phyloP scores from a whole-genome alignment of 192 early-diverging fungal species.

The Globomyces pollinis-pini region DNA sequence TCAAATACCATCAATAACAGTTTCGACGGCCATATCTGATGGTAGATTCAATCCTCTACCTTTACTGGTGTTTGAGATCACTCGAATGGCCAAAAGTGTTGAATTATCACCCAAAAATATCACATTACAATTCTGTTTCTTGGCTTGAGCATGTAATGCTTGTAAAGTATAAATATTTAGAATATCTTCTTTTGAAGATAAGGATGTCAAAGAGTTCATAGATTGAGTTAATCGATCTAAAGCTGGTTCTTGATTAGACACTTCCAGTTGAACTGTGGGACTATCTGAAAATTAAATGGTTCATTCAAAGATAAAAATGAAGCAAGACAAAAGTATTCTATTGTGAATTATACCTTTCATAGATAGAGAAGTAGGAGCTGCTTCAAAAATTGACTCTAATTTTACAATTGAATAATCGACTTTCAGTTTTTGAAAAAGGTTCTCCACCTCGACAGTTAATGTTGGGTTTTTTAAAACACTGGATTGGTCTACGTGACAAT shows the following conservation, averaged over 20 bases:
- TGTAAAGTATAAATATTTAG: constrained; percentile 5
- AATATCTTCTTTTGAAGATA: constrained; percentile 15
- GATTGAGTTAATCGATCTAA: not conserved
- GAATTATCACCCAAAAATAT: constrained; percentile 73
- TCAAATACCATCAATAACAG: constrained; percentile 25
- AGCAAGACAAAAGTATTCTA: too few species aligned
- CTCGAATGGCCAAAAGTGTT: constrained; percentile 69
- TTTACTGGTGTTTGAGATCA: constrained; percentile 68
- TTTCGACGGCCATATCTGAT: constrained; percentile 58
- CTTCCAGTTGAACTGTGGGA: not conserved
- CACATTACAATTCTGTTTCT: constrained; percentile 15
- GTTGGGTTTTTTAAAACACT: constrained; percentile 30
- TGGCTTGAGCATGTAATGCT: not conserved
- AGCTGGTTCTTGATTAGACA: not conserved
- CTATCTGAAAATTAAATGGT: too few species aligned
- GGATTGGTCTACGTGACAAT: constrained; percentile 76
- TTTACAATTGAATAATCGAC: constrained; percentile 6
- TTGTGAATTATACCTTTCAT: not conserved
- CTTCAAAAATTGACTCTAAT: not conserved
- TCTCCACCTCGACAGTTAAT: constrained; percentile 25
- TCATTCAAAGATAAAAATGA: too few species aligned
- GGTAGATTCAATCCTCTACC: constrained; percentile 83
- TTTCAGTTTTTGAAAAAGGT: constrained; percentile 30
- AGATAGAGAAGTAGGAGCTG: not conserved
- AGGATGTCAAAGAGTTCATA: not conserved